Percentiles rank a stretch among this genome's conserved stretches.
Evolutionary conservation across 805 yeast genomes (phyloP).

Genomic region (Pichia deserticola): DNA sequence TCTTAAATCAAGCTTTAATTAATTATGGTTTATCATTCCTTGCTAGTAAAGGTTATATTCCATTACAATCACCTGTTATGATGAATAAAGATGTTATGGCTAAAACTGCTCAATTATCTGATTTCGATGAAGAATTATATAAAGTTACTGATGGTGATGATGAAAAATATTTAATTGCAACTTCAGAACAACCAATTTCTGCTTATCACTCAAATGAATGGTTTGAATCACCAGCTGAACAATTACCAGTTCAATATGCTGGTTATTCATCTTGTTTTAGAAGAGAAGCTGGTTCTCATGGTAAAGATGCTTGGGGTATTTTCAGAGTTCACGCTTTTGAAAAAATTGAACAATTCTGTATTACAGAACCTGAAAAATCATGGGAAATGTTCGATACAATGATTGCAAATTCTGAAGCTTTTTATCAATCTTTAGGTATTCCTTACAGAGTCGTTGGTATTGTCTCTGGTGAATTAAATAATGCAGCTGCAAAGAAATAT

Average conservation of each 20-base stretch:
- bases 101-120: constrained; percentile 95
- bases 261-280: constrained; percentile 99
- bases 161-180: constrained; percentile 95
- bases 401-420: constrained; percentile 87
- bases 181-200: constrained; percentile 98
- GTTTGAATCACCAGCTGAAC: constrained; percentile 97
- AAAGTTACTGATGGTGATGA: constrained; percentile 96
- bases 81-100: constrained; percentile 99
- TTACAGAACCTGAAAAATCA: constrained; percentile 96
- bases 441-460: constrained; percentile 98
- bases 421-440: constrained; percentile 82
- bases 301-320: constrained; percentile 99
- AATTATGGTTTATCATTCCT: constrained; percentile 89
- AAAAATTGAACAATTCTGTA: constrained; percentile 92
- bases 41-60: constrained; percentile 64
- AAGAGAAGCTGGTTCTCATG: constrained; percentile 99
- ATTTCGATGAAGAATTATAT: constrained; percentile 96
- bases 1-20: constrained; percentile 94
- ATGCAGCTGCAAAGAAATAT: constrained; percentile 98
- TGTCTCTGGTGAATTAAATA: constrained; percentile 97
- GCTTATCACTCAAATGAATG: constrained; percentile 97
- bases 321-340: constrained; percentile 98
- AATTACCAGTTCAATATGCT: constrained; percentile 92
- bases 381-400: constrained; percentile 96
- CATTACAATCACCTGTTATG: constrained; percentile 98